Conservation (phyloP, 2,329 filamentous ascomycete species). For the Teratosphaeria viscida region DNA sequence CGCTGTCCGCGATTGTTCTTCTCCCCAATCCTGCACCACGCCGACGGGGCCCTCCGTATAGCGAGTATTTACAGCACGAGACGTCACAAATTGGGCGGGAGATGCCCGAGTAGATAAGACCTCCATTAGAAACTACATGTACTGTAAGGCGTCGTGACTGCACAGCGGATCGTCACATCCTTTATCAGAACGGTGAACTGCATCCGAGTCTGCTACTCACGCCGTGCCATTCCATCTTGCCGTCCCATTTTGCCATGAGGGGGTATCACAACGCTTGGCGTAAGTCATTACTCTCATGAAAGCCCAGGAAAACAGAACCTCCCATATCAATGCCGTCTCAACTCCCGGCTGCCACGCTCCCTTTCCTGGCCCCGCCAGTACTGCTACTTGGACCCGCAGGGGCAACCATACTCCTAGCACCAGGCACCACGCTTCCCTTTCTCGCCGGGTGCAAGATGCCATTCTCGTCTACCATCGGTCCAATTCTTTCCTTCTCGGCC, state of each 20-base stretch:
- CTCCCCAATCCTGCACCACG: not conserved
- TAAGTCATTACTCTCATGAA: not conserved
- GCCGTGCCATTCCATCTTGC: not conserved
- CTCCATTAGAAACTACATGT: no score
- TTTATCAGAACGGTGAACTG: no score
- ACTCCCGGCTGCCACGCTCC: not conserved
- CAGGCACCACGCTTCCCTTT: conserved; percentile 10
- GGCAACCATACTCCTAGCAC: conserved; percentile 12
- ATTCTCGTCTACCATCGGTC: conserved; percentile 7
- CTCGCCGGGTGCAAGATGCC: conserved; percentile 7
- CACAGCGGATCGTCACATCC: no score
- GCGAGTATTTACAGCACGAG: no score
- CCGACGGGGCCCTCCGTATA: no score
- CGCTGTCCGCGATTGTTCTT: not conserved
- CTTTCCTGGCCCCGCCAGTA: not conserved
- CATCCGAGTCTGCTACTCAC: no score
- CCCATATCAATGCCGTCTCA: not conserved
- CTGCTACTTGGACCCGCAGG: not conserved
- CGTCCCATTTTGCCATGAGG: not conserved
- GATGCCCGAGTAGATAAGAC: no score
- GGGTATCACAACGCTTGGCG: not conserved
- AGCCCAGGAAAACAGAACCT: not conserved
- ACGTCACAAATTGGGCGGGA: no score
- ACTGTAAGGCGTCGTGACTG: no score
- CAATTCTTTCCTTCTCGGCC: not conserved